Conservation (phyloP, 176 grass and related monocot species). For the Sorghum bicolor region DNA sequence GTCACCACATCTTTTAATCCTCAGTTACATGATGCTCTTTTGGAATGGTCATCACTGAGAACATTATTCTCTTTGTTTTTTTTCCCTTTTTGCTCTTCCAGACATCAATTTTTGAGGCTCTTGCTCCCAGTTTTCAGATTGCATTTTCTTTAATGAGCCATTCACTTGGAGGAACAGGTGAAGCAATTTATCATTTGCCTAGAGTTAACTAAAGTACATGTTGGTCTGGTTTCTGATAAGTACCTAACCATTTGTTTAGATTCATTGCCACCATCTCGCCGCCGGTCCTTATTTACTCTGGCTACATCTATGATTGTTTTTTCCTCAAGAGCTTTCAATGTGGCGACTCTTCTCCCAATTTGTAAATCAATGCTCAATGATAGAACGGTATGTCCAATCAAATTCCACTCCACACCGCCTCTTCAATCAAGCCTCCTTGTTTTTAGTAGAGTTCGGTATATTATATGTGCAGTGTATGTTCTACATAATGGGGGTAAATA, state of each 20-base stretch:
- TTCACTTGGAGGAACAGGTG: slow-evolving; percentile 45
- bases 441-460: slow-evolving; percentile 1
- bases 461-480: not conserved
- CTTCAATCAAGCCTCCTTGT: not conserved
- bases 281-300: slow-evolving; percentile 78
- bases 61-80: not conserved
- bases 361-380: slow-evolving; percentile 71
- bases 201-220: not conserved
- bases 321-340: slow-evolving; percentile 86
- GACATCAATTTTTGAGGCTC: slow-evolving; percentile 72
- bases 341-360: slow-evolving; percentile 74
- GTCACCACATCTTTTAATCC: not conserved
- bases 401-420: not conserved
- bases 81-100: slow-evolving; percentile 41
- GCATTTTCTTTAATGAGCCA: slow-evolving; percentile 76
- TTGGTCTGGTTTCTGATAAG: not conserved
- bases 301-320: slow-evolving; percentile 93
- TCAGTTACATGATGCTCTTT: not conserved
- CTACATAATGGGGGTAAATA: not conserved
- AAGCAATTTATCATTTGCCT: not conserved
- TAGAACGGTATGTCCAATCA: slow-evolving; percentile 45
- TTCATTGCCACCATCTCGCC: slow-evolving; percentile 65
- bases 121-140: slow-evolving; percentile 92
- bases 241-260: slow-evolving; percentile 46
- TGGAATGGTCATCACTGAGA: not conserved